Conservation (phyloP, 768 basidiomycete genomes). For the Piloderma croceum region DNA sequence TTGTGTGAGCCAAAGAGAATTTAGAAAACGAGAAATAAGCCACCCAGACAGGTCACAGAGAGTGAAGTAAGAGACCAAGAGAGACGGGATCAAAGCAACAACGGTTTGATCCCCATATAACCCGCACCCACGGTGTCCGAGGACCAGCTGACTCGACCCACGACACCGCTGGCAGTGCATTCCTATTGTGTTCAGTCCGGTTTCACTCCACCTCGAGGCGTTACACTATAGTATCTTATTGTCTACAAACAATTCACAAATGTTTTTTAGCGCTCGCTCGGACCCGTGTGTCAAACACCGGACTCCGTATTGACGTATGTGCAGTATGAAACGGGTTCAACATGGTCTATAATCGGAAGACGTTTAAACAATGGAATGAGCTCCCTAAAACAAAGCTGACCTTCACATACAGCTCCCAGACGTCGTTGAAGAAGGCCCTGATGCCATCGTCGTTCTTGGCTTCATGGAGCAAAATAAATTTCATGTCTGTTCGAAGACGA, state of each 20-base stretch:
- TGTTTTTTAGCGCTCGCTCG: constrained; percentile 83
- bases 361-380: constrained; percentile 3
- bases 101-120: too few species aligned
- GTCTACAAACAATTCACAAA: too few species aligned
- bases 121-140: too few species aligned
- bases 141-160: too few species aligned
- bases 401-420: constrained; percentile 98
- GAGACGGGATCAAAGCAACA: constrained; percentile 23
- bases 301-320: constrained; percentile 75
- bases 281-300: constrained; percentile 78
- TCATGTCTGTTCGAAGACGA: constrained; percentile 66
- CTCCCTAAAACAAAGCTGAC: too few species aligned
- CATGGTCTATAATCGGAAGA: constrained; percentile 72
- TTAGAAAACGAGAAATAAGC: constrained; percentile 20
- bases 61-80: constrained; percentile 25
- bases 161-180: too few species aligned
- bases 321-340: constrained; percentile 96
- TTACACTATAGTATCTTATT: too few species aligned
- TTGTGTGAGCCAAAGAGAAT: constrained; percentile 20
- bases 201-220: too few species aligned
- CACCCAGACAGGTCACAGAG: constrained; percentile 31
- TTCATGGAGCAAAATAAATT: constrained; percentile 92
- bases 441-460: constrained; percentile 97
- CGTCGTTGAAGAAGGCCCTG: constrained; percentile 83
- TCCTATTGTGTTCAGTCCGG: too few species aligned